Conservation (phyloP, 139 green algal genomes). For the Trebouxia sp. region DNA sequence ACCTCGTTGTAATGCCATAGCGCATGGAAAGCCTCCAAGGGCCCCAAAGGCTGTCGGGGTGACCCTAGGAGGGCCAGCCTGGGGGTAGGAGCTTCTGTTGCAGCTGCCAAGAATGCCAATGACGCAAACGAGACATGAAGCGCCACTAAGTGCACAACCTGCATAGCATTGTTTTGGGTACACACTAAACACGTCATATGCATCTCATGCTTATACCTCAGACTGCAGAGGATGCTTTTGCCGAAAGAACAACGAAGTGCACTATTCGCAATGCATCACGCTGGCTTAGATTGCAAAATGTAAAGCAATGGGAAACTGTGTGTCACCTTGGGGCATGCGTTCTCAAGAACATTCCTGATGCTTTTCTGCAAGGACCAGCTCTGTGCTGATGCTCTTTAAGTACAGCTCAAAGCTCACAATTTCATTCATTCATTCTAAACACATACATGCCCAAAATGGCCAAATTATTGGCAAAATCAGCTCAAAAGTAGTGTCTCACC, state of each 20-base stretch:
- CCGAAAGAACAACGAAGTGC: not conserved
- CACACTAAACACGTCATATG: no score
- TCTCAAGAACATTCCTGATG: no score
- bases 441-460: no score
- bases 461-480: no score
- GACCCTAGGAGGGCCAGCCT: not conserved
- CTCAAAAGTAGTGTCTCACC: no score
- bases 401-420: no score
- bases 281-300: not conserved
- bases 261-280: not conserved
- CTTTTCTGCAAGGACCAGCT: no score
- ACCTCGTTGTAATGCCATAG: slow-evolving; percentile 4
- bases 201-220: no score
- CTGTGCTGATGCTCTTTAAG: no score
- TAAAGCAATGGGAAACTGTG: not conserved
- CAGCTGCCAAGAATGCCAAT: slow-evolving; percentile 20
- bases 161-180: no score
- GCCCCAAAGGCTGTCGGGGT: not conserved
- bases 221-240: not conserved
- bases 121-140: slow-evolving; percentile 35
- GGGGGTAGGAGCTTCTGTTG: not conserved
- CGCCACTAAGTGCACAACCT: slow-evolving; percentile 32
- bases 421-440: no score
- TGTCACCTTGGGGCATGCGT: no score
- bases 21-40: slow-evolving; percentile 12